Evolutionary conservation across 257 asterid genomes (phyloP), one percentile per base, ranked within the genome.

Genomic region (Avicennia marina): DNA sequence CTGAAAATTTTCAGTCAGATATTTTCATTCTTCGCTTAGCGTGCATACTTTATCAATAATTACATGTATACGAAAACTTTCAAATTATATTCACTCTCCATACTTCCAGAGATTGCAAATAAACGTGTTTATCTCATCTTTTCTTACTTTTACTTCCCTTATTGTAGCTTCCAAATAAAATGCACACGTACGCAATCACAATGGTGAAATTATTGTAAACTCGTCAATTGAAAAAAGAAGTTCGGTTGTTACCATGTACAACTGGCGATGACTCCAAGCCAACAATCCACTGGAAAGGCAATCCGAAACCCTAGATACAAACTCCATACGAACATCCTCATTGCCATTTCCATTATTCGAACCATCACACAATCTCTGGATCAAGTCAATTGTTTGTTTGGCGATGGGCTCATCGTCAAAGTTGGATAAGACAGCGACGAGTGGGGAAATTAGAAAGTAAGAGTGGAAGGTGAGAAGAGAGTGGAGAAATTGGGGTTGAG

Each of bases 381-480:
- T 74, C 76, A 91, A 73, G 67, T 85, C 86, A 57, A 80, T 61
- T 27, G 83, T 77, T 63, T 88, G 97, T 15, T 60, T 71, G 17
- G 97, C 95, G 0, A 88, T 71, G 16, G 90, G 84, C 33, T 80
- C 84, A 38, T 91, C 98, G 8, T 86, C 81, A 36, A 88, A 78
- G 32, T 69, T 71, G 16, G 90, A 80, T 22, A 88, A 69, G 16
- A 78, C 75, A 4, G 65, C 34, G 45, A 91, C 65, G 12, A 91
- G 89, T 44, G 98, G 95, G 12, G 95, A 83, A 57, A 86, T 69
- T 27, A 91, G 95, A 80, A 88, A 88, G 69, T 88, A 90, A 49
- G 96, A 69, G 74, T 91, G 98, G 62, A 67, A 78, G 7, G 75
- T 66, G 55, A 85, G 74, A 48, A 85, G 77, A 26, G 81, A 39